These are phyloP conservation scores for Lactifluus rugatus DNA, from an alignment of 768 basidiomycete genomes.

Conservation along the genomic window DNA sequence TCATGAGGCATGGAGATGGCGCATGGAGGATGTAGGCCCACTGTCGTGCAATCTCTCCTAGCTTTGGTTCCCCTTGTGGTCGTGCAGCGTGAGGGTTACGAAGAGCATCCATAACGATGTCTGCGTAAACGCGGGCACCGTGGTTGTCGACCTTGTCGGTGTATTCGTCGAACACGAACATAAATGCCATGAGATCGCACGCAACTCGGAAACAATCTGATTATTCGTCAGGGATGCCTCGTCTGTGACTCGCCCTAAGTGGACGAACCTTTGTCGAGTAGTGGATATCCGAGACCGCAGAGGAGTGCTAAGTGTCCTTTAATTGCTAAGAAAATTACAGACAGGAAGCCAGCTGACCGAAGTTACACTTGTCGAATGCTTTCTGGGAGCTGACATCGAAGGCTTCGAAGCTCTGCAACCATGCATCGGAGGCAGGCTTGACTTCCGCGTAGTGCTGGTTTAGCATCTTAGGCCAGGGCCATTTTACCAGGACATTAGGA, in stretches of 20 bases:
- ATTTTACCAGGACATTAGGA: constrained; percentile 10
- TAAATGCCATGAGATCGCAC: constrained; percentile 43
- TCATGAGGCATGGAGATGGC: neutral
- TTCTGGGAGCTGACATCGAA: constrained; percentile 11
- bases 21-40: constrained; percentile 16
- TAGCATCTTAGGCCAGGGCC: constrained; percentile 19
- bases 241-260: neutral
- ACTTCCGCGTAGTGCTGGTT: constrained; percentile 17
- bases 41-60: constrained; percentile 33
- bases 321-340: neutral
- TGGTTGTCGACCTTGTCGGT: constrained; percentile 31
- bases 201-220: constrained; percentile 25
- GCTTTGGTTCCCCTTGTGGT: constrained; percentile 30
- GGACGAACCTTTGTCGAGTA: constrained; percentile 26
- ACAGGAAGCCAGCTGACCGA: constrained; percentile 7
- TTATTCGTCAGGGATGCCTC: neutral
- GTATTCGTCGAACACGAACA: constrained; percentile 42
- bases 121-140: constrained; percentile 25
- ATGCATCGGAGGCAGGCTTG: constrained; percentile 13
- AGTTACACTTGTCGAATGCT: constrained; percentile 19
- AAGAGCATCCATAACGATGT: constrained; percentile 22
- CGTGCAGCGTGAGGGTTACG: constrained; percentile 26
- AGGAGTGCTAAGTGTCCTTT: constrained; percentile 25
- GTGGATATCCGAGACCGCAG: constrained; percentile 31
- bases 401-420: constrained; percentile 16